Percentiles rank a stretch among this genome's conserved stretches.
Conservation (phyloP, 2,329 filamentous ascomycete species). For the Colletotrichum siamense region DNA sequence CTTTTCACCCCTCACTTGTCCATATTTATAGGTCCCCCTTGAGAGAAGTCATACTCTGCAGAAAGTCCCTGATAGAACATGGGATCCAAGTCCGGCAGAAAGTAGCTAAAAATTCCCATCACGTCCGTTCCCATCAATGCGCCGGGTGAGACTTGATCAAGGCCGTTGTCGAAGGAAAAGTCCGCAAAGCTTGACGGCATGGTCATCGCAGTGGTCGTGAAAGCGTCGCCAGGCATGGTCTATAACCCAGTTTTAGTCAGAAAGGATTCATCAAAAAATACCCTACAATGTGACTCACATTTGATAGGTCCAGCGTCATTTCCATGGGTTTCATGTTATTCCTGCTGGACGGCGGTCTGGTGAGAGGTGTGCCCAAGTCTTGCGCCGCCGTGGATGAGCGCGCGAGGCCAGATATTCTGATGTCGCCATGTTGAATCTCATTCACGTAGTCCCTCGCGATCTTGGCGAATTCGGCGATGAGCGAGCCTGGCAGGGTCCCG, state of each 20-base stretch:
- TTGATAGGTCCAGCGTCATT: background rate
- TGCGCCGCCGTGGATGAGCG: background rate
- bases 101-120: conserved; percentile 30
- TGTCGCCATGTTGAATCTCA: conserved; percentile 17
- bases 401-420: background rate
- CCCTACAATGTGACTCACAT: background rate
- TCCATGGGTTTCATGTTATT: too few species aligned
- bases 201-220: background rate
- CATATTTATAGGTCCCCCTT: background rate
- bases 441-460: conserved; percentile 47
- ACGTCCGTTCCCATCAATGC: conserved; percentile 27
- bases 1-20: background rate
- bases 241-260: background rate
- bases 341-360: background rate
- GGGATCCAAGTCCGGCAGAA: conserved; percentile 27
- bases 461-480: conserved; percentile 43
- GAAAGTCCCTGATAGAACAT: conserved; percentile 21
- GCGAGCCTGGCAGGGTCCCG: conserved; percentile 38
- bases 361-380: background rate
- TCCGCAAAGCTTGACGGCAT: conserved; percentile 12
- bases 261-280: background rate
- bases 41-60: background rate
- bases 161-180: conserved; percentile 19
- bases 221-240: background rate
- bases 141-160: background rate